Base-by-base conservation (phyloP, 441 rosid genomes). In the Syzygium syzygioides region DNA sequence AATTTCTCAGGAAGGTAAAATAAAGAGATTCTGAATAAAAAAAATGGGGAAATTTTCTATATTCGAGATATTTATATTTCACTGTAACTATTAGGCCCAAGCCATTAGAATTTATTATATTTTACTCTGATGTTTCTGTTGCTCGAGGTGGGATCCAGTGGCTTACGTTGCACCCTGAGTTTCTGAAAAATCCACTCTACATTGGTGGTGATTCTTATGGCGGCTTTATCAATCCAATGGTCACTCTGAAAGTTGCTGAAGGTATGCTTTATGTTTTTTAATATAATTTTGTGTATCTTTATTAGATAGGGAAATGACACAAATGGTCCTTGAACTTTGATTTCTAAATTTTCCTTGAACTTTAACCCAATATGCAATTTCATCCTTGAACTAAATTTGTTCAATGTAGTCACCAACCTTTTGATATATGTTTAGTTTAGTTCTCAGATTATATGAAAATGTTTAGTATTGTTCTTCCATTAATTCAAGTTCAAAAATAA, bases 1-100 rank as follows among this genome's bases (percentile, higher is more conserved):
- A 64, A 18, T 92, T 91, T 53, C 56, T 91, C 20, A 83, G 87
- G 34, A 88, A 89, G 90, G 92, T 89, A 28, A 89, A 52, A 23
- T 8, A 8, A 30, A 56, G 6, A 20, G 23, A 9, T 56, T 20
- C 9, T 13, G 3, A 28, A 41, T 41, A 45, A 30, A 9, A 68
- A 34, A 34, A 19, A 18, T 68, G 19, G 28, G 20, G 48, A 34
- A 68, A 68, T 68, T 68, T 34, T 19, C 28, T 34, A 19, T 68
- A 19, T 34, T 34, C 26, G 14, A 68, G 48, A 68, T 34, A 68
- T 9, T 10, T 68, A 1, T 68, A 68, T 19, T 68, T 34, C 26
- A 10, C 26, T 20, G 26, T 19, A 5, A 34, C 80, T 34, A 32
- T 8, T 32, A 32, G 79, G 79, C 14, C 79, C 26, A 2, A 34